Evolutionary conservation across 805 yeast species (phyloP).

Genomic region (Suhomyces faveliae): DNA sequence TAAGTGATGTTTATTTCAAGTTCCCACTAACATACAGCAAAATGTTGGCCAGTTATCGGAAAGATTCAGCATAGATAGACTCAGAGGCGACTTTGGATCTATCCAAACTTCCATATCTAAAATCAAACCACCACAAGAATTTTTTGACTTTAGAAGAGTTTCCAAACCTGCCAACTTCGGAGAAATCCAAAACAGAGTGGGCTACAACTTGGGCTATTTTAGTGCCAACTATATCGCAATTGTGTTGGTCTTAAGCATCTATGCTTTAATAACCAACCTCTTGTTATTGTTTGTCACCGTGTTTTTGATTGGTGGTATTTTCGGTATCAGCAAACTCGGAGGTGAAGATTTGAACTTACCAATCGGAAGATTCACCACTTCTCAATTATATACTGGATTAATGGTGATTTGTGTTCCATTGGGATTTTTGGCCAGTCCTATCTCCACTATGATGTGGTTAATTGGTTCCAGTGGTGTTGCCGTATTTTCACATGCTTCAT

Average conservation of each 20-base stretch:
- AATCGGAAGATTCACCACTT: slow-evolving; percentile 66
- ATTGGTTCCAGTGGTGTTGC: slow-evolving; percentile 79
- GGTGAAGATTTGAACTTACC: slow-evolving; percentile 84
- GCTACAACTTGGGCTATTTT: slow-evolving; percentile 83
- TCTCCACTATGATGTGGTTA: slow-evolving; percentile 88
- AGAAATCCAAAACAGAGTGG: slow-evolving; percentile 85
- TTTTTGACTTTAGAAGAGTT: slow-evolving; percentile 84
- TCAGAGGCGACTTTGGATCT: slow-evolving; percentile 29
- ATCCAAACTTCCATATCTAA: slow-evolving; percentile 66
- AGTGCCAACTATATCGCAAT: slow-evolving; percentile 82
- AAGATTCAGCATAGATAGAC: slow-evolving; percentile 23
- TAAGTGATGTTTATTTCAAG: neutral
- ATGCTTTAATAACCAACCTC: slow-evolving; percentile 84
- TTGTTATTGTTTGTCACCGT: slow-evolving; percentile 77
- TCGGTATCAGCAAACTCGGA: slow-evolving; percentile 71
- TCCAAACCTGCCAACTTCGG: slow-evolving; percentile 88
- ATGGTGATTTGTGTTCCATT: slow-evolving; percentile 74
- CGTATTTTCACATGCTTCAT: slow-evolving; percentile 81
- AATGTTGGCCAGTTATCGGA: slow-evolving; percentile 17
- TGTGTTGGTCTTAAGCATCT: slow-evolving; percentile 68
- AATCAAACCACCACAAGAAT: slow-evolving; percentile 87
- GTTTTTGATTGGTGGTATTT: slow-evolving; percentile 70
- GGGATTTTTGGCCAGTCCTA: slow-evolving; percentile 84
- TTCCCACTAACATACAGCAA: slow-evolving; percentile 13
- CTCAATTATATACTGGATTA: slow-evolving; percentile 82